Percentiles rank a stretch among this genome's conserved stretches.
Evolutionary conservation across 768 basidiomycete genomes (phyloP).

Genomic region (Kwoniella dendrophila): DNA sequence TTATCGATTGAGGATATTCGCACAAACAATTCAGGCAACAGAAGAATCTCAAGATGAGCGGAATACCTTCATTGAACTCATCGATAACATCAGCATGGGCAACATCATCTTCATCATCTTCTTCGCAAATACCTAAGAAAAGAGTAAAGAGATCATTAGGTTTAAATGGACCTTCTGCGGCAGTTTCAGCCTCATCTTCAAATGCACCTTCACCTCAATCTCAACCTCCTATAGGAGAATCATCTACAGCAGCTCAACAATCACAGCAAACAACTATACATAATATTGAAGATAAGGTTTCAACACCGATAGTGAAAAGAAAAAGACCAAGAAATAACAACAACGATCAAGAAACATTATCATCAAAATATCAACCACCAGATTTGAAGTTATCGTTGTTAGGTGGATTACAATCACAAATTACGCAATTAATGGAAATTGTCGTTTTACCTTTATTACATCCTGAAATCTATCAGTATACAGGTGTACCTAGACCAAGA

Average conservation of each 20-base stretch:
- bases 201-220: slow-evolving; percentile 8
- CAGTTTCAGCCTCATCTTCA: slow-evolving; percentile 6
- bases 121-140: slow-evolving; percentile 20
- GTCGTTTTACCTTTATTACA: slow-evolving; percentile 93
- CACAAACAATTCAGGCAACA: neutral
- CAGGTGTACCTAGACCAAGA: slow-evolving; percentile 86
- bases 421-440: slow-evolving; percentile 93
- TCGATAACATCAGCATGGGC: slow-evolving; percentile 48
- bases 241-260: neutral
- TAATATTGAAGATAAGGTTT: slow-evolving; percentile 1
- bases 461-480: slow-evolving; percentile 92
- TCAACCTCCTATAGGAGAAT: neutral
- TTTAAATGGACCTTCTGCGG: slow-evolving; percentile 21
- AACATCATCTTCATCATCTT: slow-evolving; percentile 4
- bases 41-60: slow-evolving; percentile 28
- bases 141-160: slow-evolving; percentile 29
- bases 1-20: too few relatives aligned
- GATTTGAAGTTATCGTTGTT: slow-evolving; percentile 76
- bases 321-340: slow-evolving; percentile 18
- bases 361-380: slow-evolving; percentile 71
- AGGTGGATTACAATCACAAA: slow-evolving; percentile 79
- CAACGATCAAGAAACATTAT: slow-evolving; percentile 26
- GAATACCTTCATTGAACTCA: slow-evolving; percentile 38
- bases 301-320: slow-evolving; percentile 10
- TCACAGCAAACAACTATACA: neutral